Evolutionary conservation across 2,329 filamentous ascomycete species (phyloP).

Genomic region (Cladosporium sp.): DNA sequence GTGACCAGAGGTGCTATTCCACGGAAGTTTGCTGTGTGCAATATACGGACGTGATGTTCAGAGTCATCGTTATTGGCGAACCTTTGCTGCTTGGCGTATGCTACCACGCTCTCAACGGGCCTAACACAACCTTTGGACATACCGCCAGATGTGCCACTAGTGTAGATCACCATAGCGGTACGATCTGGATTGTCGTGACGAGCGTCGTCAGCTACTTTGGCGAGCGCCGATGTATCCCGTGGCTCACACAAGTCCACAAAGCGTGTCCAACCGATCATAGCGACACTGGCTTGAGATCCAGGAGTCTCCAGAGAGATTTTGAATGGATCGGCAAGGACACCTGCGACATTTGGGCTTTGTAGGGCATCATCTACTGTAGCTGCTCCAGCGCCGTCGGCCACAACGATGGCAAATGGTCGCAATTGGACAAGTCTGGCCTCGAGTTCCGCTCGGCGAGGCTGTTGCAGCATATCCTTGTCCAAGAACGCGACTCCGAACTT

Average conservation of each 20-base stretch:
- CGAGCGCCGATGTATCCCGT: neutral
- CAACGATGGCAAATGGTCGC: conserved; percentile 15
- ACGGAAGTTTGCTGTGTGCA: conserved; percentile 18
- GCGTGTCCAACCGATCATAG: neutral
- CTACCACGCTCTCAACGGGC: conserved; percentile 5
- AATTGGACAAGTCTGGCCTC: conserved; percentile 12
- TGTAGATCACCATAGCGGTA: conserved; percentile 15
- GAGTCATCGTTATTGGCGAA: neutral
- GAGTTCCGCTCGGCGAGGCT: conserved; percentile 15
- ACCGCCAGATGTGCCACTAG: conserved; percentile 17
- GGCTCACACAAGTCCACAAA: neutral
- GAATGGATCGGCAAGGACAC: neutral
- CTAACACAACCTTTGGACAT: conserved; percentile 18
- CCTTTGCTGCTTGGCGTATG: neutral
- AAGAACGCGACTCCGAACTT: conserved; percentile 15
- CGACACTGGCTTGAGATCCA: neutral
- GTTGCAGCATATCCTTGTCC: conserved; percentile 15
- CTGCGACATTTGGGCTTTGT: conserved; percentile 29
- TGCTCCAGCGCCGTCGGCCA: conserved; percentile 6
- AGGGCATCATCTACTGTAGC: conserved; percentile 51
- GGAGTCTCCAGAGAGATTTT: neutral
- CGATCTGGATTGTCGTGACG: conserved; percentile 13
- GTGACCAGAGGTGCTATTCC: conserved; percentile 16
- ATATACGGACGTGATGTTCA: neutral
- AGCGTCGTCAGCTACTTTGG: neutral